Percentiles rank a stretch among this genome's conserved stretches.
Conservation (phyloP, 1,284 basidiomycete species). For the Anthracocystis panici-leucophaei region DNA sequence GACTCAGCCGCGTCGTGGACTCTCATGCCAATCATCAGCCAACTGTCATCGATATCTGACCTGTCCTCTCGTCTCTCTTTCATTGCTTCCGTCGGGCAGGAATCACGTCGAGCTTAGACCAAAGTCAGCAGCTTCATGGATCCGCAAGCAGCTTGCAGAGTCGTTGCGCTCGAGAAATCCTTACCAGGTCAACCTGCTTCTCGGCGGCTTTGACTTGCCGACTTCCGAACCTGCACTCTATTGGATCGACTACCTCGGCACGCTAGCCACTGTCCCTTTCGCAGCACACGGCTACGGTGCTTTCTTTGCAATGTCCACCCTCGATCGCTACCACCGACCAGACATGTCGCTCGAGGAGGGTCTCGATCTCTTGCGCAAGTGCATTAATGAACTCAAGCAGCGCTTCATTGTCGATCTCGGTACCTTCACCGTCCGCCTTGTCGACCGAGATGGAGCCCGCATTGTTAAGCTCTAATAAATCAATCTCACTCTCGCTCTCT, state of each 20-base stretch:
- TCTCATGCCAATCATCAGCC: background rate
- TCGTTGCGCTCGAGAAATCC: conserved; percentile 88
- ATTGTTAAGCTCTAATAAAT: conserved; percentile 72
- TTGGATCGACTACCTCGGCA: conserved; percentile 97
- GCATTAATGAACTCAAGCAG: conserved; percentile 87
- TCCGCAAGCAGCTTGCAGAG: conserved; percentile 87
- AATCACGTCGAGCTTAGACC: conserved; percentile 85
- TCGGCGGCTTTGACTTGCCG: conserved; percentile 89
- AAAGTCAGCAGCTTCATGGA: conserved; percentile 91
- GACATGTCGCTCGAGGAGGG: conserved; percentile 86
- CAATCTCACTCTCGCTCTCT: too few relatives aligned
- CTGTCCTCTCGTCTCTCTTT: background rate
- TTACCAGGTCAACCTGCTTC: conserved; percentile 90
- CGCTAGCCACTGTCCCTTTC: conserved; percentile 87
- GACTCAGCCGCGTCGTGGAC: background rate
- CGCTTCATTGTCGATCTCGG: conserved; percentile 80
- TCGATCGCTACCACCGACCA: conserved; percentile 84
- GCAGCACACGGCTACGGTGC: conserved; percentile 95
- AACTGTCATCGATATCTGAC: background rate
- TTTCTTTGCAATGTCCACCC: conserved; percentile 89
- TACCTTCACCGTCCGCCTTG: conserved; percentile 87
- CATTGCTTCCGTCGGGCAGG: conserved; percentile 24
- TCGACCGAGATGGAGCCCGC: conserved; percentile 88
- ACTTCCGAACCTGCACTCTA: conserved; percentile 79
- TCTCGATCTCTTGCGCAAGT: conserved; percentile 83